These are phyloP conservation scores for Bombardia bombarda DNA, from an alignment of 495 filamentous ascomycete species.

Conservation along the genomic window DNA sequence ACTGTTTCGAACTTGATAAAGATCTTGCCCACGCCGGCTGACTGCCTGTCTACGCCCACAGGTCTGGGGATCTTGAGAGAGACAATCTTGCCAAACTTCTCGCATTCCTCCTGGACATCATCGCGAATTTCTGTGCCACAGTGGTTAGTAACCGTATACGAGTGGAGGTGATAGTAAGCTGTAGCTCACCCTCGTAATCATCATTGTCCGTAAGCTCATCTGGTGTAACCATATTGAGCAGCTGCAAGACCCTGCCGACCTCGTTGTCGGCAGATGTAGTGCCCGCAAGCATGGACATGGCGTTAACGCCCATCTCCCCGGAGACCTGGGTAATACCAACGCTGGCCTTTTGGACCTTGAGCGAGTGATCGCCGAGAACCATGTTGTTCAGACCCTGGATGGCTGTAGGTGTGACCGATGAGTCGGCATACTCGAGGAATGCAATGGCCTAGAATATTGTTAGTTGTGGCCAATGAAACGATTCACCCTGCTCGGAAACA, in stretches of 20 bases:
- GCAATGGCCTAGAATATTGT: constrained; percentile 66
- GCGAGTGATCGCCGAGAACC: constrained; percentile 76
- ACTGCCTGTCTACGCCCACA: constrained; percentile 67
- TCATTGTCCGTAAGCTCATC: constrained; percentile 92
- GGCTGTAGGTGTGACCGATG: constrained; percentile 69
- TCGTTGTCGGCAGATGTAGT: constrained; percentile 74
- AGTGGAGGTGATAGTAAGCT: neutral
- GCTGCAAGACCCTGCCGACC: constrained; percentile 71
- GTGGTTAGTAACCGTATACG: constrained; percentile 9
- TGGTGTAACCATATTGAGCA: constrained; percentile 96
- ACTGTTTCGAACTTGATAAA: constrained; percentile 83
- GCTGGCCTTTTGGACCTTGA: constrained; percentile 82
- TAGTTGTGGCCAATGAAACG: constrained; percentile 1
- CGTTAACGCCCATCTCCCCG: constrained; percentile 93
- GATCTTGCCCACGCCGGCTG: constrained; percentile 92
- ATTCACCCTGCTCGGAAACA: neutral
- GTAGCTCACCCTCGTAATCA: constrained; percentile 73
- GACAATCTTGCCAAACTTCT: constrained; percentile 77
- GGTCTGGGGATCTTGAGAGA: constrained; percentile 89
- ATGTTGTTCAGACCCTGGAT: constrained; percentile 89
- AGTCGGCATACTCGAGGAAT: constrained; percentile 89
- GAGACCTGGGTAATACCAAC: constrained; percentile 86
- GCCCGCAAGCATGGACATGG: constrained; percentile 97
- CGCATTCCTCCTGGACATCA: constrained; percentile 84
- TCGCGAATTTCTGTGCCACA: constrained; percentile 72